These are phyloP conservation scores for Tephrocybe sp. DNA, from an alignment of 768 basidiomycete genomes.

Conservation along the genomic window DNA sequence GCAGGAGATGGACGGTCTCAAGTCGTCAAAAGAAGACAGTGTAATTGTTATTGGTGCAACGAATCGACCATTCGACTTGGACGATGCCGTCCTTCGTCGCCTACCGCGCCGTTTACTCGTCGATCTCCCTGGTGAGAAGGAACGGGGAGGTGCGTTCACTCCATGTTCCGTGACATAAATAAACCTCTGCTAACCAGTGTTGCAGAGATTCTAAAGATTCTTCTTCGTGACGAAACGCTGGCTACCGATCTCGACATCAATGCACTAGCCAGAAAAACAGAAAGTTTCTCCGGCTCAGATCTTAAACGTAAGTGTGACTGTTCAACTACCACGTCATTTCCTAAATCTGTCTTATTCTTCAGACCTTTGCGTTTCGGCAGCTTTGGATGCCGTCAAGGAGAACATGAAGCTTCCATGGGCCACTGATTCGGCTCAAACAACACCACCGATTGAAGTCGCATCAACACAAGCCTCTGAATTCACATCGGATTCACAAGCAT, in stretches of 20 bases:
- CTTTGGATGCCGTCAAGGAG: slow-evolving; percentile 89
- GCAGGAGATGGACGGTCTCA: slow-evolving; percentile 96
- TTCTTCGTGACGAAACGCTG: slow-evolving; percentile 77
- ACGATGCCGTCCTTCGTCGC: slow-evolving; percentile 88
- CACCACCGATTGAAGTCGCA: neutral
- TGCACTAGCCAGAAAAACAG: slow-evolving; percentile 66
- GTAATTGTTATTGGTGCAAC: slow-evolving; percentile 94
- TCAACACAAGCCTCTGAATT: neutral
- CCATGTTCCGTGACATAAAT: neutral
- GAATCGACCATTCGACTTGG: slow-evolving; percentile 86
- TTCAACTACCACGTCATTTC: neutral
- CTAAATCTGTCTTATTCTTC: slow-evolving; percentile 11
- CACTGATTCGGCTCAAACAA: slow-evolving; percentile 6
- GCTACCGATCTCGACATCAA: slow-evolving; percentile 61
- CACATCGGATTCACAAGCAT: neutral
- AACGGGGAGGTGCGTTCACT: slow-evolving; percentile 68
- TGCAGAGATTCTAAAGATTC: slow-evolving; percentile 82
- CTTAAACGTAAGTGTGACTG: slow-evolving; percentile 72
- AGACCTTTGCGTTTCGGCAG: slow-evolving; percentile 94
- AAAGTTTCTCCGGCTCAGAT: slow-evolving; percentile 91
- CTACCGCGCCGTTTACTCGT: slow-evolving; percentile 84
- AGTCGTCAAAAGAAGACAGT: slow-evolving; percentile 71
- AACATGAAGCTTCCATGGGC: slow-evolving; percentile 78
- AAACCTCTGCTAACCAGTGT: slow-evolving; percentile 4
- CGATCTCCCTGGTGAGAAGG: slow-evolving; percentile 84